Base-by-base conservation (phyloP, 768 basidiomycete species). In the Mrakia gelida region DNA sequence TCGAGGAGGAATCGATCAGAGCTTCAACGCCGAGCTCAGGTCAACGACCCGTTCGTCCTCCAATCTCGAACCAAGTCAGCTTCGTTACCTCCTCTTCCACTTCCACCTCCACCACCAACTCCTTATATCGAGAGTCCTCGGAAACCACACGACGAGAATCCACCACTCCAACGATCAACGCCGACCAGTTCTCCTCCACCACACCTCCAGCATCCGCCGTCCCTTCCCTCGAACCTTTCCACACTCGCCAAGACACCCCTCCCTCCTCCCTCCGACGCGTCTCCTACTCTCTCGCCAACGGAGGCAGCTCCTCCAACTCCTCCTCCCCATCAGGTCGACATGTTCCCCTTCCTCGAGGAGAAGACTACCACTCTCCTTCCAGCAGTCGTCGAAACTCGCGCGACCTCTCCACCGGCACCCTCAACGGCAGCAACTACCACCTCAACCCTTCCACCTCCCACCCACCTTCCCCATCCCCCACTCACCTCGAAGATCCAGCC, bases 221-320 rank as follows among this genome's bases (percentile, higher is more conserved):
- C 67, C 67, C 67, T 21, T 70, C 67, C 34, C 67, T 70, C 34
- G 67, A 70, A 43, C 67, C 67, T 18, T 70, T 70, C 67, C 67
- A 70, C 59, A 59, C 59, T 10, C 67, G 67, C 8, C 67, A 70
- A 70, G 67, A 70, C 26, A 70, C 67, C 26, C 67, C 67, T 16
- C 67, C 67, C 4, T 38, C 38, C 59, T 59, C 59, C 59, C 23
- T 59, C 23, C 67, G 67, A 23, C 67, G 67, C 26, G 41, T 41
- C 13, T 70, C 67, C 2, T 43, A 70, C 38, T 38, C 41, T 5
- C 67, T 26, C 15, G 18, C 18, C 34, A 34, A 43, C 26, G 41
- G 34, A 11, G 38, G 23, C 8, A 13, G 32, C 38, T 70, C 67
- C 21, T 41, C 38, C 34, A 70, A 43, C 41, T 41, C 67, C 15